phyloP scores from a whole-genome alignment of 768 basidiomycete species.

The Tephrocybe sp. region DNA sequence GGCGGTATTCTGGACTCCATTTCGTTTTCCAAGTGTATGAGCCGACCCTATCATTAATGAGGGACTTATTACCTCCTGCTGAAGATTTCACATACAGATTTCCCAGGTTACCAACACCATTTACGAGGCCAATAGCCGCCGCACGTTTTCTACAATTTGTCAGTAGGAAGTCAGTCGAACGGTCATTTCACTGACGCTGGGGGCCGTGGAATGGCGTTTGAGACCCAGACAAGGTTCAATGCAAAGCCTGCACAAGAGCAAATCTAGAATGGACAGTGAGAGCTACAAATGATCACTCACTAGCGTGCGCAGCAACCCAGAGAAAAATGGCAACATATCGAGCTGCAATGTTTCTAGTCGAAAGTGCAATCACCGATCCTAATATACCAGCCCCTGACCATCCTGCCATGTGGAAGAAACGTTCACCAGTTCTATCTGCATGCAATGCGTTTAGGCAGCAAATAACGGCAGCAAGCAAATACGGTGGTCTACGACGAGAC shows the following conservation, averaged over 20 bases:
- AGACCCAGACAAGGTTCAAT: constrained; percentile 58
- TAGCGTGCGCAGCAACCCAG: constrained; percentile 52
- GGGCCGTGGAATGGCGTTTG: constrained; percentile 59
- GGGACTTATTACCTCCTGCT: too few relatives aligned
- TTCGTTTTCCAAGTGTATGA: too few relatives aligned
- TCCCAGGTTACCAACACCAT: constrained; percentile 53
- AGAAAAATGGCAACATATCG: constrained; percentile 65
- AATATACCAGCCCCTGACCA: constrained; percentile 59
- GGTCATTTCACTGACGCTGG: constrained; percentile 37
- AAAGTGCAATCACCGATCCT: constrained; percentile 58
- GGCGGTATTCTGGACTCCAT: too few relatives aligned
- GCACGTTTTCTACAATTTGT: constrained; percentile 38
- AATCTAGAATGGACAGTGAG: neutral
- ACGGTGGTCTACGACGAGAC: constrained; percentile 47
- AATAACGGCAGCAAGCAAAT: constrained; percentile 49
- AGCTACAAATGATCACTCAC: constrained; percentile 17
- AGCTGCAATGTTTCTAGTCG: constrained; percentile 45
- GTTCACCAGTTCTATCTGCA: constrained; percentile 58
- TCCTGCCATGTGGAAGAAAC: constrained; percentile 55
- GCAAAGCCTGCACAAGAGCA: constrained; percentile 29
- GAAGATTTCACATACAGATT: constrained; percentile 55
- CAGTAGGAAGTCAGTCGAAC: neutral
- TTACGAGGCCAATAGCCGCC: constrained; percentile 61
- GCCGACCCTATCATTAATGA: too few relatives aligned
- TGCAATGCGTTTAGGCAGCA: constrained; percentile 54